Percentiles rank a stretch among this genome's conserved stretches.
These are phyloP conservation scores for Delonix regia DNA, from an alignment of 306 rosid genomes.

Conservation along the genomic window DNA sequence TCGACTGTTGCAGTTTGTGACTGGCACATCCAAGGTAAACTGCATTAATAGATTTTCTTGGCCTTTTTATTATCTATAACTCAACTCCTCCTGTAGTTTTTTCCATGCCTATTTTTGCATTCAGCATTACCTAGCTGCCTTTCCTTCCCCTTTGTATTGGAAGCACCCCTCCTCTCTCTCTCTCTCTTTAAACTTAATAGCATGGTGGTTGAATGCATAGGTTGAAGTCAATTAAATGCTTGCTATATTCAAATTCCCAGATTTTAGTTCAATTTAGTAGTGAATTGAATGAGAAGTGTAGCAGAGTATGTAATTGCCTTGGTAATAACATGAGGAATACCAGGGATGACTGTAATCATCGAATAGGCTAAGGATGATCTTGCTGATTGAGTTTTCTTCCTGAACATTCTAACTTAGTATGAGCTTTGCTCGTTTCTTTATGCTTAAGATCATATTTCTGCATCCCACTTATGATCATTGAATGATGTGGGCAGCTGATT, in stretches of 20 bases:
- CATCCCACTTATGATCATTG: background rate
- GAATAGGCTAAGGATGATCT: constrained; percentile 4
- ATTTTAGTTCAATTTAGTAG: background rate
- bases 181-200: background rate
- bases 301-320: background rate
- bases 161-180: background rate
- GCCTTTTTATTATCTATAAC: background rate
- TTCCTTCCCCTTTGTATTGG: background rate
- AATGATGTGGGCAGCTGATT: constrained; percentile 10
- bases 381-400: constrained; percentile 6
- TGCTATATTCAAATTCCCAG: background rate
- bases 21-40: constrained; percentile 96
- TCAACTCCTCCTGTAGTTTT: constrained; percentile 6
- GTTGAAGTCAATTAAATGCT: background rate
- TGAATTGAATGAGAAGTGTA: constrained; percentile 4
- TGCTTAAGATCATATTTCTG: background rate
- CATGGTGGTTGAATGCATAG: constrained; percentile 8
- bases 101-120: background rate
- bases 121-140: background rate
- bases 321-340: background rate
- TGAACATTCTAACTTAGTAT: background rate
- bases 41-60: background rate
- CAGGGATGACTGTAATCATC: background rate
- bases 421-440: background rate
- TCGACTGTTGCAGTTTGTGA: constrained; percentile 95